Evolutionary conservation across 306 rosid species (phyloP).

Genomic region (Cyamopsis tetragonoloba): DNA sequence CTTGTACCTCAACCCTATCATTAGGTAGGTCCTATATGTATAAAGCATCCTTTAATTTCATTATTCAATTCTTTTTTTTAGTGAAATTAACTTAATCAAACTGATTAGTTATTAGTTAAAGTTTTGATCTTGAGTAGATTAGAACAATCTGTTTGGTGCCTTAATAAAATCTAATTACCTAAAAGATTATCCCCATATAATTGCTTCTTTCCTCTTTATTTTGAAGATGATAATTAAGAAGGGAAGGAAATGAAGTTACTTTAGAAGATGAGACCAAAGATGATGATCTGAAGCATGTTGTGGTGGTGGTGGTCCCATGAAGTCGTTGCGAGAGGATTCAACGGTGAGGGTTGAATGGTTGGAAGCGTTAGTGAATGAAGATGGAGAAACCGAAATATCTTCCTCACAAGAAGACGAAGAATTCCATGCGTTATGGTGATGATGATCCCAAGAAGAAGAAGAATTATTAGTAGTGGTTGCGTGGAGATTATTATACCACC

Average conservation of each 20-base stretch:
- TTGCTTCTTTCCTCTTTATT: no score
- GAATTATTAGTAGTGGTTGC: no score
- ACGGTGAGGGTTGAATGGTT: conserved; percentile 74
- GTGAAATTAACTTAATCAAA: no score
- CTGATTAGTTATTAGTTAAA: no score
- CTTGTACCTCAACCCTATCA: conserved; percentile 21
- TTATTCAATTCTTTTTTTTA: no score
- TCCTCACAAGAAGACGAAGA: conserved; percentile 76
- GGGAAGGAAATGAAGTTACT: conserved; percentile 61
- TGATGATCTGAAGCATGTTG: conserved; percentile 67
- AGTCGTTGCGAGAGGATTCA: conserved; percentile 55
- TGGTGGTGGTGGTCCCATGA: conserved; percentile 39
- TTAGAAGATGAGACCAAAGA: conserved; percentile 73
- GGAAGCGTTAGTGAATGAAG: conserved; percentile 78
- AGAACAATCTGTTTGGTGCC: no score
- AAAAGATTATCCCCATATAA: conserved; percentile 26
- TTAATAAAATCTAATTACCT: not conserved
- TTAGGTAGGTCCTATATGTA: not conserved
- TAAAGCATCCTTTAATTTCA: not conserved
- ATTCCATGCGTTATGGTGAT: conserved; percentile 26
- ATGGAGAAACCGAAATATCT: conserved; percentile 71
- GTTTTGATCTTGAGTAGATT: no score
- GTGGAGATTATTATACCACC: conserved; percentile 85
- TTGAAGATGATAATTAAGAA: no score
- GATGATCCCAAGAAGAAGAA: conserved; percentile 53